These are phyloP conservation scores for Mortierella sp. DNA, from an alignment of 371 early-diverging fungal genomes.

Conservation along the genomic window DNA sequence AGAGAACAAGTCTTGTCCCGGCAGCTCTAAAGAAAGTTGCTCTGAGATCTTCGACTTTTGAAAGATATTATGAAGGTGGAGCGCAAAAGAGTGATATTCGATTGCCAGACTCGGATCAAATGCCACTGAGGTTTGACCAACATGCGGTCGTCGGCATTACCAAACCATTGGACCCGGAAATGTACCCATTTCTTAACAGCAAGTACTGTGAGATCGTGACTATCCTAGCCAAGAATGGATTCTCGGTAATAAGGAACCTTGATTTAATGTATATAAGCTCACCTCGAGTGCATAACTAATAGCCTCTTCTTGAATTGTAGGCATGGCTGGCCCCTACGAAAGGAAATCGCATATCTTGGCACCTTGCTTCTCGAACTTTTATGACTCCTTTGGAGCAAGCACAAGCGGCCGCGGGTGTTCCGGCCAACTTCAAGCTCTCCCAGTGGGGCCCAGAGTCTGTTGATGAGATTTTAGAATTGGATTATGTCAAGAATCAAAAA, in stretches of 20 bases:
- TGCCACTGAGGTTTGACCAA: constrained; percentile 39
- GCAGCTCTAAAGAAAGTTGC: constrained; percentile 4
- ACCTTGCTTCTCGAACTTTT: constrained; percentile 12
- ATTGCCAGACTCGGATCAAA: constrained; percentile 30
- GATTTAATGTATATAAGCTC: background rate
- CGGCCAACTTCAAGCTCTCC: constrained; percentile 30
- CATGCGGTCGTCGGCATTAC: constrained; percentile 38
- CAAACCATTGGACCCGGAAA: constrained; percentile 22
- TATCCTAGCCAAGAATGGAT: constrained; percentile 18
- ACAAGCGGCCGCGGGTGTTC: background rate
- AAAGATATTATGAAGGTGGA: background rate
- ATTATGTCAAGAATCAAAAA: constrained; percentile 26
- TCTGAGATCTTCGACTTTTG: background rate
- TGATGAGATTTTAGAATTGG: constrained; percentile 20
- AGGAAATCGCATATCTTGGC: constrained; percentile 31
- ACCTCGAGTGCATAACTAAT: background rate
- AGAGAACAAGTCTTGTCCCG: background rate
- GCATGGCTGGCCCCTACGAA: constrained; percentile 28
- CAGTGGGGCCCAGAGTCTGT: constrained; percentile 43
- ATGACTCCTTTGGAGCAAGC: constrained; percentile 11
- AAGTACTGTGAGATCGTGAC: constrained; percentile 20
- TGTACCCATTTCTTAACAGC: constrained; percentile 32
- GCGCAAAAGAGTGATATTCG: background rate
- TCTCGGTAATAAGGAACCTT: constrained; percentile 19
- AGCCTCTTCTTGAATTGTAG: background rate